Evolutionary conservation across 306 rosid genomes (phyloP).

Genomic region (Argentina anserina): DNA sequence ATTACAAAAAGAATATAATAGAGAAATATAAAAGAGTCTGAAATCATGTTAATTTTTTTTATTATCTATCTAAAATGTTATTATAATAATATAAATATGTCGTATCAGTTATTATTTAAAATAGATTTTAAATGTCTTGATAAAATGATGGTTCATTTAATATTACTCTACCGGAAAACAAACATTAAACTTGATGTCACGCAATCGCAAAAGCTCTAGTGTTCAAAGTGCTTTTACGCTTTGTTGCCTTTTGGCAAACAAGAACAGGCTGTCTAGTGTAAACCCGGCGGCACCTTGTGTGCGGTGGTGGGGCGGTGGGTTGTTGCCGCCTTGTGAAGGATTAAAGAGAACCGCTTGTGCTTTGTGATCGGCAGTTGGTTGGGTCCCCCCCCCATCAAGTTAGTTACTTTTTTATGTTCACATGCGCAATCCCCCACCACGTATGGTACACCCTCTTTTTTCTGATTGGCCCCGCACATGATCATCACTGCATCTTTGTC

Average conservation of each 20-base stretch:
- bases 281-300: neutral
- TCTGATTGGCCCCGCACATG: neutral
- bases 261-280: neutral
- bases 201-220: neutral
- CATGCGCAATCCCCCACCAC: constrained; percentile 10
- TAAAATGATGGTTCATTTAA: no score
- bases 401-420: constrained; percentile 27
- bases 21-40: no score
- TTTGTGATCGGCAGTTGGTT: constrained; percentile 23
- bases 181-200: neutral
- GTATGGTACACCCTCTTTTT: neutral
- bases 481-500: neutral
- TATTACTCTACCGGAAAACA: no score
- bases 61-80: no score
- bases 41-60: no score
- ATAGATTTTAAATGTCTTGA: no score
- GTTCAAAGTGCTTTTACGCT: neutral
- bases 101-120: no score
- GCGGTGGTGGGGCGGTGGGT: neutral
- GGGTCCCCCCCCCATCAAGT: constrained; percentile 13
- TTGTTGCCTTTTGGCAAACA: neutral
- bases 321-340: neutral
- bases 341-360: neutral
- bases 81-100: no score
- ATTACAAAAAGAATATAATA: no score